Conservation (phyloP, 1,284 basidiomycete genomes). For the Termitomyces sp. region DNA sequence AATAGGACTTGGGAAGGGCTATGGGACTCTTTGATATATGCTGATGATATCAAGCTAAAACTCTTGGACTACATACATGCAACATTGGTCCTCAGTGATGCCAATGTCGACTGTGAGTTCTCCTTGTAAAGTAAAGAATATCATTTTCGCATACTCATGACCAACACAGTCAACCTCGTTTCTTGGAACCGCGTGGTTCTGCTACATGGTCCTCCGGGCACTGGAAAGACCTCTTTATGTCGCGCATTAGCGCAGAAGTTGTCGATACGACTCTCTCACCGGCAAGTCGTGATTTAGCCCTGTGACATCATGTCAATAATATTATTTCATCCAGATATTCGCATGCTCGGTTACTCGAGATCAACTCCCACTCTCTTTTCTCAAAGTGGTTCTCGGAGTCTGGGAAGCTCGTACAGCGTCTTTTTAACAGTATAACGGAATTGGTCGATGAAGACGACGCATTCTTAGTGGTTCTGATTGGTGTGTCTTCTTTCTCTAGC, state of each 20-base stretch:
- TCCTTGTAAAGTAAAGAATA: not conserved
- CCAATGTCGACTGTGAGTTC: slow-evolving; percentile 76
- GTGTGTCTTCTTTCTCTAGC: slow-evolving; percentile 36
- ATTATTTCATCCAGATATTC: slow-evolving; percentile 57
- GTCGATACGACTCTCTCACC: slow-evolving; percentile 81
- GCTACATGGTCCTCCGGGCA: slow-evolving; percentile 95
- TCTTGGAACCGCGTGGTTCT: slow-evolving; percentile 95
- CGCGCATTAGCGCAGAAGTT: slow-evolving; percentile 95
- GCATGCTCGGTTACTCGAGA: slow-evolving; percentile 86
- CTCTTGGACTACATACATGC: slow-evolving; percentile 93
- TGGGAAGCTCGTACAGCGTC: slow-evolving; percentile 93
- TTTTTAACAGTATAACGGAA: slow-evolving; percentile 87
- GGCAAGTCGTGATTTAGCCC: slow-evolving; percentile 40
- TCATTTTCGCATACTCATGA: not conserved
- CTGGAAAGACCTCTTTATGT: slow-evolving; percentile 95
- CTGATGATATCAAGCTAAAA: slow-evolving; percentile 83
- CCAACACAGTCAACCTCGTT: slow-evolving; percentile 72
- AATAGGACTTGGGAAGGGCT: slow-evolving; percentile 81
- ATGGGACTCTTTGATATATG: slow-evolving; percentile 89
- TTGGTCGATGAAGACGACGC: slow-evolving; percentile 85
- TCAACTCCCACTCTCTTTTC: slow-evolving; percentile 95
- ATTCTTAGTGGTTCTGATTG: slow-evolving; percentile 94
- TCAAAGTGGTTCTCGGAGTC: slow-evolving; percentile 99
- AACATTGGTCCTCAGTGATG: slow-evolving; percentile 86
- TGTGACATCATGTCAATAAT: not conserved